Base-by-base conservation (phyloP, 2,329 filamentous ascomycete species). In the Bipolaris oryzae region DNA sequence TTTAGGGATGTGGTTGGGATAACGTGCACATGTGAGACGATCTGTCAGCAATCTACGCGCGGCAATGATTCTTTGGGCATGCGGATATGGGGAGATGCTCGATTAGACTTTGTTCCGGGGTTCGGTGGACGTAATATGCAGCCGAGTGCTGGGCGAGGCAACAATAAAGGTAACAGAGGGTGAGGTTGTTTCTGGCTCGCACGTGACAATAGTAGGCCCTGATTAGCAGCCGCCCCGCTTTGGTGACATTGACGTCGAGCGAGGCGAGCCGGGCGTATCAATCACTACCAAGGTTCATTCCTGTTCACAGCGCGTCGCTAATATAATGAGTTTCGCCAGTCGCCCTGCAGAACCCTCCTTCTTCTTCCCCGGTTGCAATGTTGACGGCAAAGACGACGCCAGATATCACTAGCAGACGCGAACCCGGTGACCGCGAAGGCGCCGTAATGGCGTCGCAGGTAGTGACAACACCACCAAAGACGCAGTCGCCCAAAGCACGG, bases 401-500 rank as follows among this genome's bases (percentile, higher is more conserved):
- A 43, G 60, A 64, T 16, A 54, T 53, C 31, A 58, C 53, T 57
- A 60, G 60, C 50, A 61, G 61, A 42, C 54, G 53, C 55, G 61
- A 53, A 37, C 41, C 59, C 33, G 54, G 42, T 35, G 60, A 68
- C 42, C 52, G 60, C 58, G 67, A 68, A 31, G 70, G 67, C 54
- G 55, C 16, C 50, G 42, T 44, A 28, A 53, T 44, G 53, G 45
- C 45, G 33, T 35, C 53, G 35, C 57, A 44, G 49, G 33, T 60
- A 38, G 61, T 65, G 35, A 61, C 61, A 45, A 75, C 74, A 46
- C 74, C 76, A 33, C 69, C 70, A 53, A 75, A 73, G 59, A 73
- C 74, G 28, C 71, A 70, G 38, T 73, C 74, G 42, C 63, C 64
- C 50, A 80, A 80, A 68, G 70, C 70, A 49, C 74, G 79, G 49